Base-by-base conservation (phyloP, 441 rosid species). In the Macaranga tanarius region DNA sequence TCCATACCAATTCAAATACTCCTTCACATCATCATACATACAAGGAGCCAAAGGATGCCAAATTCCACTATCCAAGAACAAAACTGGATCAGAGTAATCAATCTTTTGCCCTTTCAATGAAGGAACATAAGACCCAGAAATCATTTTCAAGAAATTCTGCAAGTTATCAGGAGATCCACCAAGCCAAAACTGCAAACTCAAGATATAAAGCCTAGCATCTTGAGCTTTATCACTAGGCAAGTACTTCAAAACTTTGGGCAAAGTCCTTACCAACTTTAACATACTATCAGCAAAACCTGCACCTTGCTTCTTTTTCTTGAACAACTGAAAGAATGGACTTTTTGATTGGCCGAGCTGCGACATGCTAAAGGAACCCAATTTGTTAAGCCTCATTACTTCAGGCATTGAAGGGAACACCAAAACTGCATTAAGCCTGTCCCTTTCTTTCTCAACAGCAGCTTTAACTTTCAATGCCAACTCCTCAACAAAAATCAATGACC, bases 381-480 rank as follows among this genome's bases (percentile, higher is more conserved):
- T 95, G 86, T 93, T 95, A 0, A 95, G 85, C 80, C 97, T 90
- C 98, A 95, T 93, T 58, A 93, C 96, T 81, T 93, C 99, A 42
- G 99, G 99, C 99, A 95, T 95, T 50, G 97, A 95, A 77, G 99
- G 99, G 88, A 95, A 95, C 60, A 95, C 98, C 67, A 95, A 85
- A 66, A 95, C 99, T 7, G 99, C 96, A 69, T 95, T 94, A 68
- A 95, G 88, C 78, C 98, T 88, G 66, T 93, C 98, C 83, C 98
- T 87, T 62, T 93, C 88, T 75, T 89, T 95, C 92, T 95, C 99
- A 76, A 91, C 97, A 0, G 99, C 98, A 50, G 82, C 81, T 73
- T 91, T 93, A 19, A 95, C 94, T 75, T 91, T 95, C 84, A 90
- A 70, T 7, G 99, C 98, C 26, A 95, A 84, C 85, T 95, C 98